Percentiles rank a stretch among this genome's conserved stretches.
Conservation (phyloP, 352 stramenopile species). For the Phytophthora citrophthora region DNA sequence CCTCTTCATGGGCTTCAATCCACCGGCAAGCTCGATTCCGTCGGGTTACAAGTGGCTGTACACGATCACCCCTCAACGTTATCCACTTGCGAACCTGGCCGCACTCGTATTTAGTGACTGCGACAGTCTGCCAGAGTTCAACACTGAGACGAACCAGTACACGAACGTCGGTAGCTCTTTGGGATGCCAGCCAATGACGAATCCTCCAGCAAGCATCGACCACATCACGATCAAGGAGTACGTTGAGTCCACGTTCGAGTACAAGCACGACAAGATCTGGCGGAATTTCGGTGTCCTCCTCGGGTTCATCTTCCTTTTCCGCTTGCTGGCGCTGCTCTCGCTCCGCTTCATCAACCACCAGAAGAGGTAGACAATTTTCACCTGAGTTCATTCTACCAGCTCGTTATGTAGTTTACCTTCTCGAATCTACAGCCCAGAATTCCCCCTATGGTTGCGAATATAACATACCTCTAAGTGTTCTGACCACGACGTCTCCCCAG, state of each 20-base stretch:
- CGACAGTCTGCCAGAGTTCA: not conserved
- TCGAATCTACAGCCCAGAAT: too few relatives aligned
- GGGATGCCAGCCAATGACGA: too few relatives aligned
- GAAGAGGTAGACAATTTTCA: not conserved
- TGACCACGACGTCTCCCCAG: not conserved
- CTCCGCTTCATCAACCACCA: not conserved
- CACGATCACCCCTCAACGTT: conserved; percentile 40
- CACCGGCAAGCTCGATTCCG: conserved; percentile 40
- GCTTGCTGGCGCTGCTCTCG: not conserved
- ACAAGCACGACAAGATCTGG: not conserved
- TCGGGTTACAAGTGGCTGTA: conserved; percentile 49
- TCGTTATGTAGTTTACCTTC: too few relatives aligned
- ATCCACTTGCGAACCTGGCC: conserved; percentile 34
- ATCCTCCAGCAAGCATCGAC: too few relatives aligned
- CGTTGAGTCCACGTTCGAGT: not conserved
- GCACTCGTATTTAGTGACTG: conserved; percentile 41
- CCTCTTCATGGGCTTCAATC: conserved; percentile 48
- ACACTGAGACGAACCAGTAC: too few relatives aligned
- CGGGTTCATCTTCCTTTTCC: not conserved
- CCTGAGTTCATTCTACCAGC: too few relatives aligned
- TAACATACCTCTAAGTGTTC: too few relatives aligned
- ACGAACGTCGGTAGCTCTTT: too few relatives aligned
- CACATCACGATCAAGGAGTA: too few relatives aligned
- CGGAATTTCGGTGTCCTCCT: not conserved
- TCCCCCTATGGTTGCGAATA: too few relatives aligned